Evolutionary conservation across 2,329 filamentous ascomycete genomes (phyloP).

Genomic region (Rhinocladiella mackenziei): DNA sequence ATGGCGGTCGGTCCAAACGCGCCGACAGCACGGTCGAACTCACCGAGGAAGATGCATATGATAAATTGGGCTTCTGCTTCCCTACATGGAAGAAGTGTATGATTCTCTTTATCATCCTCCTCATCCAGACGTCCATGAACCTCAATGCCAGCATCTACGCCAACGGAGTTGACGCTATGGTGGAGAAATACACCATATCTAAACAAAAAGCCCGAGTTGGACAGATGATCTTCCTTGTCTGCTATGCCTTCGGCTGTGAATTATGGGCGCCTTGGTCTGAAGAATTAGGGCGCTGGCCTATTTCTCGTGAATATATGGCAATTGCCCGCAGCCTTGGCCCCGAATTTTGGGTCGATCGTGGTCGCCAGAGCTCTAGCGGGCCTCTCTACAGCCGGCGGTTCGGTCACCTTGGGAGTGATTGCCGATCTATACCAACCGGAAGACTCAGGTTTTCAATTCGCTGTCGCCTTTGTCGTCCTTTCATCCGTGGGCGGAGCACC

Average conservation of each 20-base stretch:
- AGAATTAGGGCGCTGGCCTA: conserved; percentile 73
- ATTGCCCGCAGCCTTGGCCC: conserved; percentile 65
- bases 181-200: conserved; percentile 62
- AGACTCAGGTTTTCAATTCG: conserved; percentile 51
- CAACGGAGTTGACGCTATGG: conserved; percentile 60
- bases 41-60: conserved; percentile 57
- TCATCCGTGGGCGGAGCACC: conserved; percentile 55
- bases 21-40: conserved; percentile 38
- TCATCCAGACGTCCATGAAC: conserved; percentile 71
- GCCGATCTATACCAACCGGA: conserved; percentile 59
- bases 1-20: conserved; percentile 26
- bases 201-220: conserved; percentile 65
- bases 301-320: conserved; percentile 75
- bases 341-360: conserved; percentile 65
- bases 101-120: conserved; percentile 54
- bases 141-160: conserved; percentile 72
- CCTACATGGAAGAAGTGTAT: conserved; percentile 36
- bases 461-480: conserved; percentile 58
- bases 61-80: conserved; percentile 61
- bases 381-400: conserved; percentile 60
- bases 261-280: conserved; percentile 85
- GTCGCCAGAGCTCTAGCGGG: conserved; percentile 64
- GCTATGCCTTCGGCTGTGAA: conserved; percentile 81
- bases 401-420: conserved; percentile 62
- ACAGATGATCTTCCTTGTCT: conserved; percentile 70